Evolutionary conservation across 352 stramenopile species (phyloP), one percentile per base, ranked within the genome.

Genomic region (Globisporangium takayamanum): DNA sequence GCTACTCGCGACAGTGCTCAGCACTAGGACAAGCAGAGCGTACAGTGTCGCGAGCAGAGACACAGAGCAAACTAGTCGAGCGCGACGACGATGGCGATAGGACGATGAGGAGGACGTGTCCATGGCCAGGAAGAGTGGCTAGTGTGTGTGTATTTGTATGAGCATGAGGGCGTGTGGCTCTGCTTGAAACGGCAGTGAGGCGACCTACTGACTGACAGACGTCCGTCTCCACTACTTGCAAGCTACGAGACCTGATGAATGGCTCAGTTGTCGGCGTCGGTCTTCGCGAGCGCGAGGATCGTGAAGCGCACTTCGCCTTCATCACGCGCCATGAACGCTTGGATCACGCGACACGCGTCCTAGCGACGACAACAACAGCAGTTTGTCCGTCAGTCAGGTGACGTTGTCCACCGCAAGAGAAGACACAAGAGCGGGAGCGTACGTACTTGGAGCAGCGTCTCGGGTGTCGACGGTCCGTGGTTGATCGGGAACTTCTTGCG

Each of bases 291-390:
- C 22, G 92, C 92, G 20, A 98, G 69, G 56, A 98, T 98, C 52
- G 92, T 98, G 72, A 98, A 98, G 60, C 93, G 80, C 60, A 98
- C 76, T 73, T 98, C 94, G 59, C 80, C 86, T 62, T 95, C 87
- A 73, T 99, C 94, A 15, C 88, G 78, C 56, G 78, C 79, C 92
- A 99, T 99, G 60, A 98, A 98, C 57, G 95, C 68, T 65, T 94
- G 74, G 36, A 98, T 92, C 37, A 97, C 87, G 30, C 69, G 61
- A 66, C 84, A 97, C 1, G 92, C 82, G 66, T 98, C 92, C 71
- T 92, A 20, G 28, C 11, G 12, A 14, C 16, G 50, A 50, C 25
- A 14, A 47, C 44, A 60, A 66, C 22, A 22, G 22, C 20, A 50
- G 14, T 18, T 16, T 8, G 15, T 33, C 46, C n/a, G 15, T 46